Evolutionary conservation across 1,139 yeast genomes (phyloP).

Genomic region (Pneumocystis sp.): DNA sequence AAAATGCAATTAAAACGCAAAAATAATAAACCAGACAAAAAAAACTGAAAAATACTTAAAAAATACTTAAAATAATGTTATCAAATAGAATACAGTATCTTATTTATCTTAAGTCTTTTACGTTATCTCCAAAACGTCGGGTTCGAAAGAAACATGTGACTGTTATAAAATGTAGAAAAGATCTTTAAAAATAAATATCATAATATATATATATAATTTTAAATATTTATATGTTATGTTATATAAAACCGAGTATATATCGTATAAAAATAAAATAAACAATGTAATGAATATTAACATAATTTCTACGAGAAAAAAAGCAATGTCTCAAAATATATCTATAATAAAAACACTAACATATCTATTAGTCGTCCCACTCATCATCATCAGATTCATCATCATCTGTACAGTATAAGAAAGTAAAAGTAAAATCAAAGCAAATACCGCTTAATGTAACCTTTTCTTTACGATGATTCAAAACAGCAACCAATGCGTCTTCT

Average conservation of each 20-base stretch:
- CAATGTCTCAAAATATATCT: neutral
- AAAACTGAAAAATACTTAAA: no score
- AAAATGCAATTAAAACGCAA: neutral
- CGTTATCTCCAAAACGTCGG: neutral
- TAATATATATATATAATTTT: neutral
- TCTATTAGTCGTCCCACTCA: constrained; percentile 34
- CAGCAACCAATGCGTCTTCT: constrained; percentile 82
- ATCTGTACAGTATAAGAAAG: constrained; percentile 5
- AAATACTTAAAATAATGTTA: neutral
- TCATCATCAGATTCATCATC: constrained; percentile 72
- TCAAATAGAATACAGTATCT: neutral
- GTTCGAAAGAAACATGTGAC: neutral
- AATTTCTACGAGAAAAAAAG: neutral
- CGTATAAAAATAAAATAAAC: neutral
- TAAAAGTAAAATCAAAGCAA: neutral
- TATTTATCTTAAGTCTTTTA: neutral
- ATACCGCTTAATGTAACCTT: constrained; percentile 65
- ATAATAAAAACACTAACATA: neutral
- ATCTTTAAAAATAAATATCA: neutral
- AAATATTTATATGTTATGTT: neutral
- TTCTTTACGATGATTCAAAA: constrained; percentile 63
- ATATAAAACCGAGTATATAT: neutral
- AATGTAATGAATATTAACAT: neutral
- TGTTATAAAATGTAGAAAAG: neutral
- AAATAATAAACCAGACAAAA: neutral